Conservation (phyloP, 2,329 filamentous ascomycete species). For the Apiospora malaysiana region DNA sequence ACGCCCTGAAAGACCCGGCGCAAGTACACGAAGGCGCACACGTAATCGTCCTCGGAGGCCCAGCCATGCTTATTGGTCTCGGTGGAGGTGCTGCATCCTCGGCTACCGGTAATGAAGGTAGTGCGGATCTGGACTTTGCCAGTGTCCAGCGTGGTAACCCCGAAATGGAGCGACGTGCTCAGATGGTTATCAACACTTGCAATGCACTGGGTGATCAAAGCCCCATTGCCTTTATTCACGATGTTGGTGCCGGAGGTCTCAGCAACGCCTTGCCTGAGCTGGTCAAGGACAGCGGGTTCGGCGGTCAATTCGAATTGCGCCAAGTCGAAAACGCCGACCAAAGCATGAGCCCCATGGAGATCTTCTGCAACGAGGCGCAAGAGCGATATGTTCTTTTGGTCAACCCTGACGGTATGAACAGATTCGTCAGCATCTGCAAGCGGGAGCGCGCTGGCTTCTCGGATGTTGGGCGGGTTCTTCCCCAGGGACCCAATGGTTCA, state of each 20-base stretch:
- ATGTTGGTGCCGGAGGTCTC: slow-evolving; percentile 91
- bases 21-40: slow-evolving; percentile 87
- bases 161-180: slow-evolving; percentile 91
- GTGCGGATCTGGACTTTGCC: slow-evolving; percentile 92
- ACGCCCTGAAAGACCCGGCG: slow-evolving; percentile 82
- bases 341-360: slow-evolving; percentile 93
- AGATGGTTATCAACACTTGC: slow-evolving; percentile 98
- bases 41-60: slow-evolving; percentile 85
- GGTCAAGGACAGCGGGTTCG: slow-evolving; percentile 77
- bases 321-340: slow-evolving; percentile 90
- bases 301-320: slow-evolving; percentile 91
- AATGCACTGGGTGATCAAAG: slow-evolving; percentile 82
- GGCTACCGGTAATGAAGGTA: slow-evolving; percentile 84
- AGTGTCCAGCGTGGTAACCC: slow-evolving; percentile 97
- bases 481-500: slow-evolving; percentile 65
- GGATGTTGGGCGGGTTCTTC: slow-evolving; percentile 79
- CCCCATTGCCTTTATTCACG: slow-evolving; percentile 96
- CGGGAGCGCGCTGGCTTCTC: slow-evolving; percentile 92
- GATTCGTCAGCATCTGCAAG: slow-evolving; percentile 70
- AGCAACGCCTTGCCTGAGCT: slow-evolving; percentile 80
- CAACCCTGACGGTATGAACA: slow-evolving; percentile 79
- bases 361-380: slow-evolving; percentile 98
- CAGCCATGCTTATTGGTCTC: slow-evolving; percentile 96
- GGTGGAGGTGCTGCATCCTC: slow-evolving; percentile 95
- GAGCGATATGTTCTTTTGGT: slow-evolving; percentile 94